Conservation (phyloP, 352 stramenopile species). For the Phytophthora hybrid region DNA sequence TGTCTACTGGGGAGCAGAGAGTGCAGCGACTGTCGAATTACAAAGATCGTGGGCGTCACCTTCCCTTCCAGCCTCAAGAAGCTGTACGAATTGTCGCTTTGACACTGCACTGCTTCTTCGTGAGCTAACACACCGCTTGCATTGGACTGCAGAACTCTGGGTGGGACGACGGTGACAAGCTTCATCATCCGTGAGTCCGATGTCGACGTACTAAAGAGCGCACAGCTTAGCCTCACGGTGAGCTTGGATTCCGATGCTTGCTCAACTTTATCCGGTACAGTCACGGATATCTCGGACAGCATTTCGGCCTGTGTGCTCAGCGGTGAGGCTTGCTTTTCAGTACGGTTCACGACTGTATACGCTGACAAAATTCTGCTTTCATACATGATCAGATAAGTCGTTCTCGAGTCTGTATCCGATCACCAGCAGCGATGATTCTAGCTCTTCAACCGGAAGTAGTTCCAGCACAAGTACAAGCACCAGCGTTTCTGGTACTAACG, state of each 20-base stretch:
- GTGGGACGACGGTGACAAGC: constrained; percentile 39
- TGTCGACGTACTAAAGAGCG: constrained; percentile 37
- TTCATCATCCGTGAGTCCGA: constrained; percentile 51
- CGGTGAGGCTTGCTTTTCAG: constrained; percentile 18
- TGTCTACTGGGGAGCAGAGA: constrained; percentile 27
- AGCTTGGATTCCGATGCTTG: constrained; percentile 34
- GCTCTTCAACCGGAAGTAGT: constrained; percentile 9
- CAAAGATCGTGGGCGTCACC: constrained; percentile 31
- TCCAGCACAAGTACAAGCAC: constrained; percentile 17
- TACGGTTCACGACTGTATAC: neutral
- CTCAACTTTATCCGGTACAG: constrained; percentile 27
- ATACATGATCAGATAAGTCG: constrained; percentile 23
- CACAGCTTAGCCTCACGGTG: constrained; percentile 35
- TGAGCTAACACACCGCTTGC: constrained; percentile 15
- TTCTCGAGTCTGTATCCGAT: constrained; percentile 44
- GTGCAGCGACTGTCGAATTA: constrained; percentile 43
- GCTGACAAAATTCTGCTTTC: neutral
- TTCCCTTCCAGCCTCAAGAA: constrained; percentile 47
- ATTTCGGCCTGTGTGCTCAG: constrained; percentile 42
- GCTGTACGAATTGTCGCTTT: constrained; percentile 34
- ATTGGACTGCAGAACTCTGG: constrained; percentile 29
- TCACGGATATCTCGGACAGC: constrained; percentile 28
- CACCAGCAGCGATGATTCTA: constrained; percentile 20
- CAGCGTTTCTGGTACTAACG: neutral
- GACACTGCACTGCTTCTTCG: constrained; percentile 4